phyloP scores from a whole-genome alignment of 1,139 yeast genomes.

The Candida tetrigidarum region DNA sequence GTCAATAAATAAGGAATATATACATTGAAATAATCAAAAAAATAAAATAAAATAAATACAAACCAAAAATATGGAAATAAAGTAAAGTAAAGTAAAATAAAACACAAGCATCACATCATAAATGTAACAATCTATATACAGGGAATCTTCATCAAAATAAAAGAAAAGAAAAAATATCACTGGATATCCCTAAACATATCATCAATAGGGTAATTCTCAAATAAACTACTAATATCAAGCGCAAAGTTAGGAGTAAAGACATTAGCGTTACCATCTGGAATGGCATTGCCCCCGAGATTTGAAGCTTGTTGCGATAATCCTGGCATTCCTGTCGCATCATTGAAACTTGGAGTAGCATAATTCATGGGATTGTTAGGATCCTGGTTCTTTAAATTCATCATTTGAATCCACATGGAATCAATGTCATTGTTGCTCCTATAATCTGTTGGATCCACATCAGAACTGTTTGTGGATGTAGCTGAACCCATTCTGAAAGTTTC shows the following conservation, averaged over 20 bases:
- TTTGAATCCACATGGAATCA: conserved; percentile 34
- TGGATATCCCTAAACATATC: conserved; percentile 20
- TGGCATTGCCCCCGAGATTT: background rate
- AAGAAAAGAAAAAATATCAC: conserved; percentile 1
- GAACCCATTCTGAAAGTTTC: background rate
- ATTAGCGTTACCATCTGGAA: conserved; percentile 2
- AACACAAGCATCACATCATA: conserved; percentile 4
- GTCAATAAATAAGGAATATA: conserved; percentile 7
- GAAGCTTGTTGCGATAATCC: background rate
- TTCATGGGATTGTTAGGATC: conserved; percentile 10
- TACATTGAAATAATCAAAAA: background rate
- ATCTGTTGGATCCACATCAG: conserved; percentile 16
- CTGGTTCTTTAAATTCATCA: conserved; percentile 29
- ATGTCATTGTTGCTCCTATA: conserved; percentile 25
- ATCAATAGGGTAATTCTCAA: conserved; percentile 20
- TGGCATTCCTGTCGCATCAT: conserved; percentile 3
- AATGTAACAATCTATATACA: conserved; percentile 9
- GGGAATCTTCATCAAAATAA: too few relatives aligned
- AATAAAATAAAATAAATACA: background rate
- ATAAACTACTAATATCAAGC: conserved; percentile 13
- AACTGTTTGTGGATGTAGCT: conserved; percentile 12
- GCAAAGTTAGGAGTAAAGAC: background rate
- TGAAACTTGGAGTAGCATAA: background rate
- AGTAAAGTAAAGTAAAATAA: too few relatives aligned
- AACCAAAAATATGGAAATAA: too few relatives aligned